Conservation (phyloP, 1,284 basidiomycete species). For the Melanopsichium pennsylvanicum region DNA sequence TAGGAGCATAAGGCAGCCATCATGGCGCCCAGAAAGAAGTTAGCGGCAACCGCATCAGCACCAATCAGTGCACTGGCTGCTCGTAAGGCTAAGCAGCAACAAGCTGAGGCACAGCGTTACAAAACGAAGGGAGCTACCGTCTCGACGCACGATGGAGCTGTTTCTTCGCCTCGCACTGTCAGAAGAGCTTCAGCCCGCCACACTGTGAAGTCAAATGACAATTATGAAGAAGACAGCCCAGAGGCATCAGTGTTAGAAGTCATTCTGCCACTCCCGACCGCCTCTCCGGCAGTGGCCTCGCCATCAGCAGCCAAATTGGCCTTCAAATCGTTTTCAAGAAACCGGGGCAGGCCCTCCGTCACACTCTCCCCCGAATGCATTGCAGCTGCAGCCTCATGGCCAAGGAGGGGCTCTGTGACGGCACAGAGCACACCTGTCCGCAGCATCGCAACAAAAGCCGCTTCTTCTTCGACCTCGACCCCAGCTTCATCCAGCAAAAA, state of each 20-base stretch:
- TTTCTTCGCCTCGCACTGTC: too few relatives aligned
- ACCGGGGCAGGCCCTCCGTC: slow-evolving; percentile 6
- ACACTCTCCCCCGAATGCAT: slow-evolving; percentile 5
- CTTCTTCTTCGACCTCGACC: background rate
- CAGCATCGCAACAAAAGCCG: background rate
- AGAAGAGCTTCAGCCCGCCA: too few relatives aligned
- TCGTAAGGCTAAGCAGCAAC: slow-evolving; percentile 25
- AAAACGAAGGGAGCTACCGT: too few relatives aligned
- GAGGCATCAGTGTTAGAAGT: slow-evolving; percentile 5
- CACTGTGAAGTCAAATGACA: background rate
- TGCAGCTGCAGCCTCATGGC: slow-evolving; percentile 12
- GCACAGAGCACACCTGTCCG: slow-evolving; percentile 2
- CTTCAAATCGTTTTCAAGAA: too few relatives aligned
- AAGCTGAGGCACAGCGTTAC: slow-evolving; percentile 11
- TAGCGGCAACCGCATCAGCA: background rate
- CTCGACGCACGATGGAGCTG: too few relatives aligned
- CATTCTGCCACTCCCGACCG: slow-evolving; percentile 4
- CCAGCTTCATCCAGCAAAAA: slow-evolving; percentile 18
- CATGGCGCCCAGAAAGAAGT: slow-evolving; percentile 20
- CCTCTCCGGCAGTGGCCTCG: slow-evolving; percentile 6
- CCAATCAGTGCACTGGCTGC: slow-evolving; percentile 39
- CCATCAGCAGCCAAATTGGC: slow-evolving; percentile 6
- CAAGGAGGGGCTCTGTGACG: slow-evolving; percentile 13
- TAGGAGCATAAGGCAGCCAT: background rate
- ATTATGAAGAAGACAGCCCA: background rate